Evolutionary conservation across 2,329 filamentous ascomycete species (phyloP).

Genomic region (Ceratocystis ficicola): DNA sequence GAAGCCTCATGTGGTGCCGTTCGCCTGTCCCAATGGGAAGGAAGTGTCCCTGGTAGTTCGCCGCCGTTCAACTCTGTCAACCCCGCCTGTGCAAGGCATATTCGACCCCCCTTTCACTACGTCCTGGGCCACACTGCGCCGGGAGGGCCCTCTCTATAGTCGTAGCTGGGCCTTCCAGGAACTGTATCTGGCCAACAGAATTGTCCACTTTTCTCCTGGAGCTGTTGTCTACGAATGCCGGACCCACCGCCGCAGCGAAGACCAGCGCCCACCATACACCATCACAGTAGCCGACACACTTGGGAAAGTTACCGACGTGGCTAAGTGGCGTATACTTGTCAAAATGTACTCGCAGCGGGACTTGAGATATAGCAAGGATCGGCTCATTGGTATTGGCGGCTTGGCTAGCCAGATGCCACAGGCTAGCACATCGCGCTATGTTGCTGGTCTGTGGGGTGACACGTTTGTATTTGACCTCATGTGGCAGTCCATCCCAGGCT

Average conservation of each 20-base stretch:
- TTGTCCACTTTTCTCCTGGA: conserved; percentile 15
- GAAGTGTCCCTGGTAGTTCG: conserved; percentile 13
- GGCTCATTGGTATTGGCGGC: conserved; percentile 28
- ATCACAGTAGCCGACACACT: conserved; percentile 24
- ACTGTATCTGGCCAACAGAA: conserved; percentile 14
- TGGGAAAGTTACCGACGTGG: conserved; percentile 19
- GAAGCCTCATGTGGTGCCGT: conserved; percentile 17
- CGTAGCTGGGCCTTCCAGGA: conserved; percentile 24
- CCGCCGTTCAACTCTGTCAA: conserved; percentile 16
- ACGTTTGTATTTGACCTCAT: conserved; percentile 21
- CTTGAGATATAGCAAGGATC: conserved; percentile 25
- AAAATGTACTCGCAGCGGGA: conserved; percentile 26
- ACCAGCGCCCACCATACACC: conserved; percentile 23
- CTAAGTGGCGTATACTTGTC: conserved; percentile 27
- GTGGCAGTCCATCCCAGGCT: conserved; percentile 21
- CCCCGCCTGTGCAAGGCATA: conserved; percentile 18
- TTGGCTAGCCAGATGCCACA: conserved; percentile 26
- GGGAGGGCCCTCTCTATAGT: conserved; percentile 23
- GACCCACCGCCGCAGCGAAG: conserved; percentile 24
- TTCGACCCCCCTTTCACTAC: conserved; percentile 21
- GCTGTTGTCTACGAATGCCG: conserved; percentile 25
- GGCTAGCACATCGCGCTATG: conserved; percentile 25
- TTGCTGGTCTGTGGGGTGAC: conserved; percentile 27
- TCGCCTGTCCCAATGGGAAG: background rate
- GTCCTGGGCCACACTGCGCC: conserved; percentile 21